Conservation (phyloP, 2,329 filamentous ascomycete genomes). For the Capronia epimyces region DNA sequence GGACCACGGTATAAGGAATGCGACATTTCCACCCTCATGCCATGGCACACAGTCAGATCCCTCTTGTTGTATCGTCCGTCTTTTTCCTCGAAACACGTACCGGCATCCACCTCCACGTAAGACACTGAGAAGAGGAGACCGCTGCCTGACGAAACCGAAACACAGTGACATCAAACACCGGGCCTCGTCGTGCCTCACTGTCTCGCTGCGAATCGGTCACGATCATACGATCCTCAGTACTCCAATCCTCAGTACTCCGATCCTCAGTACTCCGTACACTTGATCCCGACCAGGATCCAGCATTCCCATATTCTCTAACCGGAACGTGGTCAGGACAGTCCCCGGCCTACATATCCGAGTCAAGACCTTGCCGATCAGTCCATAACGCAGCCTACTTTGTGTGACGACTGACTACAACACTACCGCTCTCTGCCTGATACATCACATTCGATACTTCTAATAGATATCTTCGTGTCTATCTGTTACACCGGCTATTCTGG, state of each 20-base stretch:
- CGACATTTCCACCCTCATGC: constrained; percentile 8
- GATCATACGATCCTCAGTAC: too few species aligned
- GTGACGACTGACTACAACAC: background rate
- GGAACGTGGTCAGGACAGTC: background rate
- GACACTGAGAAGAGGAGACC: too few species aligned
- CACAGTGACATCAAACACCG: constrained; percentile 19
- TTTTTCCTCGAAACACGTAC: too few species aligned
- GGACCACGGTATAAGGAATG: constrained; percentile 15
- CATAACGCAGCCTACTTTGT: background rate
- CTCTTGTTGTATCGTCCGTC: too few species aligned
- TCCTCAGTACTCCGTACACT: constrained; percentile 8
- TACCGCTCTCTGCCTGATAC: background rate
- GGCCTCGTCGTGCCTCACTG: background rate
- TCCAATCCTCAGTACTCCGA: too few species aligned
- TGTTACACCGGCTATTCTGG: background rate
- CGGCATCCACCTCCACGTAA: too few species aligned
- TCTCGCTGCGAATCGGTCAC: background rate
- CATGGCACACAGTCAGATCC: background rate
- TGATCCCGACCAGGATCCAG: constrained; percentile 6
- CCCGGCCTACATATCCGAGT: background rate
- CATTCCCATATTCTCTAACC: background rate
- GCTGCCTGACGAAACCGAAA: constrained; percentile 12
- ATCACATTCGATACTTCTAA: background rate
- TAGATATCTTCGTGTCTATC: background rate
- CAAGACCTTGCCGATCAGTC: background rate